Evolutionary conservation across 2,329 filamentous ascomycete species (phyloP).

Genomic region (Albifimbria verrucaria): DNA sequence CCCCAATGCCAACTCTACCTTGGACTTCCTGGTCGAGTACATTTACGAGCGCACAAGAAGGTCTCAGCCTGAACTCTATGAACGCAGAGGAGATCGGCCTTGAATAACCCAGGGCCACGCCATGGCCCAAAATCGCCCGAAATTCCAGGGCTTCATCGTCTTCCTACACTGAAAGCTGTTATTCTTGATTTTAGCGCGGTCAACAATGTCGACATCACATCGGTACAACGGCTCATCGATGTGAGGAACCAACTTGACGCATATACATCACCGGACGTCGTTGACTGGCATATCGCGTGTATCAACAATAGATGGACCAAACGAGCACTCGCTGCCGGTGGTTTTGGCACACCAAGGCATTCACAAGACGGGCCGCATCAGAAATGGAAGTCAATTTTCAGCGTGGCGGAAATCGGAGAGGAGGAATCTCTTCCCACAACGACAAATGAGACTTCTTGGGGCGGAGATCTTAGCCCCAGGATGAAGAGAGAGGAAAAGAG

Average conservation of each 20-base stretch:
- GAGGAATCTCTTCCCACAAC: slow-evolving; percentile 64
- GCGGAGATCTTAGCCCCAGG: slow-evolving; percentile 12
- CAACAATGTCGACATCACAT: slow-evolving; percentile 91
- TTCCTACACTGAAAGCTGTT: slow-evolving; percentile 78
- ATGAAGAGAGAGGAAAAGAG: slow-evolving; percentile 33
- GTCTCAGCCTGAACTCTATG: slow-evolving; percentile 67
- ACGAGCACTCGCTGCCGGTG: slow-evolving; percentile 78
- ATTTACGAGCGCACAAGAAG: slow-evolving; percentile 71
- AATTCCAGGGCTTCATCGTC: slow-evolving; percentile 28
- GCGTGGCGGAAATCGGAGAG: slow-evolving; percentile 81
- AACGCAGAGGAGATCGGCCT: slow-evolving; percentile 71
- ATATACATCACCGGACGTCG: slow-evolving; percentile 73
- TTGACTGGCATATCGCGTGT: slow-evolving; percentile 95
- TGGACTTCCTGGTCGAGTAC: slow-evolving; percentile 70
- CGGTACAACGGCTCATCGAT: slow-evolving; percentile 88
- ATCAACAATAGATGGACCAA: slow-evolving; percentile 92
- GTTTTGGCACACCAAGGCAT: slow-evolving; percentile 78
- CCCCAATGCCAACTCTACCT: slow-evolving; percentile 84
- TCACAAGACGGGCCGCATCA: slow-evolving; percentile 44
- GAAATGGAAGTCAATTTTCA: slow-evolving; percentile 94
- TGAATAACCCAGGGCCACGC: slow-evolving; percentile 85
- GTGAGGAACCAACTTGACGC: slow-evolving; percentile 90
- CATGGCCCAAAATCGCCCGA: slow-evolving; percentile 39
- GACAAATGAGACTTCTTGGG: slow-evolving; percentile 56
- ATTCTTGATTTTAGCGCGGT: slow-evolving; percentile 93